Base-by-base conservation (phyloP, 2,329 filamentous ascomycete genomes). In the Paraphoma chrysanthemicola region DNA sequence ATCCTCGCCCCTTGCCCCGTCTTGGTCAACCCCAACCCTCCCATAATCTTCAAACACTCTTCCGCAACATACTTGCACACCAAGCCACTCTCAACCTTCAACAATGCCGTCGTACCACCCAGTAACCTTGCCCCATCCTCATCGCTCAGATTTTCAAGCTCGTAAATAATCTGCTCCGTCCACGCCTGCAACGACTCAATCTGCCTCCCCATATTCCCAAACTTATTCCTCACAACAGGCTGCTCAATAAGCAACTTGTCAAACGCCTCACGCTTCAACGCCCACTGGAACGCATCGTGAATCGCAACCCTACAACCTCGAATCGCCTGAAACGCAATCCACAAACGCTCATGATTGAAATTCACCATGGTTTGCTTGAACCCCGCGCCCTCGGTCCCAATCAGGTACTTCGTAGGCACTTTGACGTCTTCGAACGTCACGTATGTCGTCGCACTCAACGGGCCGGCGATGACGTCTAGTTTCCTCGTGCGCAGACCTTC, bases 311-410 rank as follows among this genome's bases (percentile, higher is more conserved):
- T 49, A 44, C 68, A 72, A 3, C 71, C 64, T 0, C 72, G 63
- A 4, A 73, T 64, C 1, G 63, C 70, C 39, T 70, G 67, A 54
- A 72, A 72, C 4, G 67, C 68, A 36, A 73, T 68, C 68, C 70
- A 73, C 16, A 74, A 59, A 7, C 71, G 55, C 59, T 75, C 72
- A 47, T 75, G 70, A 54, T 74, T 75, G 62, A 74, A 74, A 47
- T 74, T 72, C 28, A 71, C 64, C 69, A 73, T 71, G 2, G 70
- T 74, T 44, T 71, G 63, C 46, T 58, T 60, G 62, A 75, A 74
- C 1, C 71, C 72, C 9, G 66, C 44, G 29, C 70, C 70, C 48
- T 74, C 70, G 14, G 53, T 39, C 0, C 71, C 71, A 29, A 75
- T 67, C 5, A 75, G 59, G 44, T 71, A 70, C 28, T 62, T 63